These are phyloP conservation scores for Trichosporon sp. DNA, from an alignment of 1,284 basidiomycete genomes.

Conservation along the genomic window DNA sequence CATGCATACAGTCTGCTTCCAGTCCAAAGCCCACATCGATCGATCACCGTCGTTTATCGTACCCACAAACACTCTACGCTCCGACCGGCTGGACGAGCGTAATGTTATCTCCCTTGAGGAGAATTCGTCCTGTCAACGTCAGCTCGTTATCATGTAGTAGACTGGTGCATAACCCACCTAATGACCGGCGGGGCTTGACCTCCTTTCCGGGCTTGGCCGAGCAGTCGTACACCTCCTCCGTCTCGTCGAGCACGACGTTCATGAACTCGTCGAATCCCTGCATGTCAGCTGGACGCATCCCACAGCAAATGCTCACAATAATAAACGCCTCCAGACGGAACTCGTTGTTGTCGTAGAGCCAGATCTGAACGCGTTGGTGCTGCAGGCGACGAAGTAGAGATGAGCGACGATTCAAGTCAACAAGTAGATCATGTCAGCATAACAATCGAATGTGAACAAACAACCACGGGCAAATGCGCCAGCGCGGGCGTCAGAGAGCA, in stretches of 20 bases:
- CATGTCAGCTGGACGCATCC: slow-evolving; percentile 26
- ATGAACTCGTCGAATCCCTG: slow-evolving; percentile 99
- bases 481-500: not conserved
- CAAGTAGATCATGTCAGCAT: slow-evolving; percentile 20
- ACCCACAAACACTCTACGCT: slow-evolving; percentile 19
- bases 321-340: slow-evolving; percentile 97
- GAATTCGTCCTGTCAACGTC: slow-evolving; percentile 72
- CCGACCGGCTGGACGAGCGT: slow-evolving; percentile 77
- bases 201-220: slow-evolving; percentile 79
- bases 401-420: not conserved
- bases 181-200: slow-evolving; percentile 61
- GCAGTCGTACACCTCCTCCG: slow-evolving; percentile 88
- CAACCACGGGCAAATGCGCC: too few relatives aligned
- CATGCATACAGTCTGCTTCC: slow-evolving; percentile 19
- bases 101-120: slow-evolving; percentile 95
- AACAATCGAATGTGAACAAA: not conserved
- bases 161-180: slow-evolving; percentile 42
- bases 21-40: slow-evolving; percentile 1
- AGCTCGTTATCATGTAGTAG: not conserved
- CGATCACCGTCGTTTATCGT: slow-evolving; percentile 9
- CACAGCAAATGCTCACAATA: slow-evolving; percentile 66
- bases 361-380: slow-evolving; percentile 85
- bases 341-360: slow-evolving; percentile 97
- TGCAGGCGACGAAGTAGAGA: slow-evolving; percentile 49
- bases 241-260: slow-evolving; percentile 97